Percentiles rank a stretch among this genome's conserved stretches.
Conservation (phyloP, 2,329 filamentous ascomycete genomes). For the Emergomyces africanus region DNA sequence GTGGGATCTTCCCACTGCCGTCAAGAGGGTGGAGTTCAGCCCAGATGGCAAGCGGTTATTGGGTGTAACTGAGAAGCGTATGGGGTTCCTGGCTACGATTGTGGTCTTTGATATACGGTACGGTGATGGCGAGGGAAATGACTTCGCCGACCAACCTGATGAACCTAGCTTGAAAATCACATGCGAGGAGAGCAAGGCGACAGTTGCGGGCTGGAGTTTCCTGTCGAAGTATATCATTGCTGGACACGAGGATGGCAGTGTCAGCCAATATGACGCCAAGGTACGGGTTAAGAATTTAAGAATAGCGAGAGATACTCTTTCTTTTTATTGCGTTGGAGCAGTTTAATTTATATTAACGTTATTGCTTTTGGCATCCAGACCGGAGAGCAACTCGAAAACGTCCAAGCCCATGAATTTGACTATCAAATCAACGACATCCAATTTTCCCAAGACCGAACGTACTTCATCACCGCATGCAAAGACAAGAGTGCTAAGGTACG, state of each 20-base stretch:
- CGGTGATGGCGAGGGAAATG: conserved; percentile 43
- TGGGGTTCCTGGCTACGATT: conserved; percentile 90
- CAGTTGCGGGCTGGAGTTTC: conserved; percentile 94
- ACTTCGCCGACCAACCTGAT: conserved; percentile 64
- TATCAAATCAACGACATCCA: conserved; percentile 81
- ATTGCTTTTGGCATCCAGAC: conserved; percentile 36
- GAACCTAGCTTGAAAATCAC: conserved; percentile 79
- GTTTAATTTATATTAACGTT: not conserved
- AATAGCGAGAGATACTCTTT: not conserved
- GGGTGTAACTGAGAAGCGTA: conserved; percentile 96
- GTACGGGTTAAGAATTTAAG: conserved; percentile 28
- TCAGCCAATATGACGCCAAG: conserved; percentile 88
- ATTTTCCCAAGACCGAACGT: conserved; percentile 85
- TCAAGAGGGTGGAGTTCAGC: conserved; percentile 96
- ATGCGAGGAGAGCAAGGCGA: conserved; percentile 92
- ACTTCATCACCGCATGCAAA: conserved; percentile 97
- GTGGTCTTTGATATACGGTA: conserved; percentile 81
- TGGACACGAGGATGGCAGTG: conserved; percentile 88
- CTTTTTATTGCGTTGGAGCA: not conserved
- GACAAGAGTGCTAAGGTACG: conserved; percentile 88
- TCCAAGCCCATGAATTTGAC: conserved; percentile 75
- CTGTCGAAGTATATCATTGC: conserved; percentile 92
- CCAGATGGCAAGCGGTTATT: conserved; percentile 83
- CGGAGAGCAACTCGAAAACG: conserved; percentile 69
- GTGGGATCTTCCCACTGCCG: conserved; percentile 93